Percentiles rank a stretch among this genome's conserved stretches.
Evolutionary conservation across 306 rosid species (phyloP).

Genomic region (Quercus parvula): DNA sequence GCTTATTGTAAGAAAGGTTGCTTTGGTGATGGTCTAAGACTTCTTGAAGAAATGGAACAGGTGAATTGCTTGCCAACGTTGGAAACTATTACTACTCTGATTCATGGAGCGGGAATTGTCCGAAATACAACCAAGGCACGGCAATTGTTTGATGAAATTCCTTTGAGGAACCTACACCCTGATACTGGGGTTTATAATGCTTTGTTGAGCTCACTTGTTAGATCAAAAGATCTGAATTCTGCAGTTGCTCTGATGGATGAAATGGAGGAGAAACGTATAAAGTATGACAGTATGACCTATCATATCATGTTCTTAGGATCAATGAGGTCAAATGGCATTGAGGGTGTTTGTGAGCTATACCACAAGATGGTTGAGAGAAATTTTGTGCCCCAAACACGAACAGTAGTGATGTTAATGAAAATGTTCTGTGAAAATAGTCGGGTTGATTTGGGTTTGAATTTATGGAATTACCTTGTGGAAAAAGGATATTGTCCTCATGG

Average conservation of each 20-base stretch:
- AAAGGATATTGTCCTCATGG: slow-evolving; percentile 85
- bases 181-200: slow-evolving; percentile 79
- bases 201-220: slow-evolving; percentile 54
- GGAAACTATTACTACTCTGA: slow-evolving; percentile 77
- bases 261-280: slow-evolving; percentile 58
- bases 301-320: slow-evolving; percentile 64
- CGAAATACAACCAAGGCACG: slow-evolving; percentile 54
- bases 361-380: slow-evolving; percentile 55
- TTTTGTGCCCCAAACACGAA: slow-evolving; percentile 67
- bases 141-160: slow-evolving; percentile 62
- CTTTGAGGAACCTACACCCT: slow-evolving; percentile 46
- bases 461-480: slow-evolving; percentile 68
- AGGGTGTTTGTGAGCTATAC: slow-evolving; percentile 50
- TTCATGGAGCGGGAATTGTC: slow-evolving; percentile 89
- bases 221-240: slow-evolving; percentile 53
- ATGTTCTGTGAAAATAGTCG: slow-evolving; percentile 59
- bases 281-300: slow-evolving; percentile 61
- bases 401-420: slow-evolving; percentile 70
- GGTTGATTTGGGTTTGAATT: slow-evolving; percentile 59
- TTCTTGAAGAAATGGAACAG: slow-evolving; percentile 74
- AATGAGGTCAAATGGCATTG: slow-evolving; percentile 46
- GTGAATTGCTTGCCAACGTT: slow-evolving; percentile 37
- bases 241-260: slow-evolving; percentile 62
- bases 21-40: slow-evolving; percentile 69
- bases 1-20: slow-evolving; percentile 76